Conservation (phyloP, 1,284 basidiomycete species). For the Anthracocystis panici-leucophaei region DNA sequence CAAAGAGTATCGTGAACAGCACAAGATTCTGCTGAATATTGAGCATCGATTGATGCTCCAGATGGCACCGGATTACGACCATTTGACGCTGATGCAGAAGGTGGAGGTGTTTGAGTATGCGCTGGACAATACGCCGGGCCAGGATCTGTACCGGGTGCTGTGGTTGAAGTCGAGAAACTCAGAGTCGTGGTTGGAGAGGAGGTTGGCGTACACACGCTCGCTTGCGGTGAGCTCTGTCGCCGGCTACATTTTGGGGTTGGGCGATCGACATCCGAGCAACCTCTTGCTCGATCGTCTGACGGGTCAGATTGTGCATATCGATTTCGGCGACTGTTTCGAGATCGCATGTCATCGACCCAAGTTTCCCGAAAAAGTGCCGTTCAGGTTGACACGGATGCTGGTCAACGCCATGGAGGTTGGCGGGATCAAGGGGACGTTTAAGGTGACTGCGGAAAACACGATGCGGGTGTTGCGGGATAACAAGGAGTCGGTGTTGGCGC, state of each 20-base stretch:
- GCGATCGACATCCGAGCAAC: slow-evolving; percentile 98
- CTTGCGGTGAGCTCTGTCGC: slow-evolving; percentile 75
- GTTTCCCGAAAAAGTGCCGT: slow-evolving; percentile 98
- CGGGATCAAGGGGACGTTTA: slow-evolving; percentile 97
- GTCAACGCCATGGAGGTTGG: slow-evolving; percentile 98
- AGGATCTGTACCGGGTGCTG: slow-evolving; percentile 96
- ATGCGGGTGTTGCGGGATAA: slow-evolving; percentile 97
- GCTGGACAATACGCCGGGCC: slow-evolving; percentile 96
- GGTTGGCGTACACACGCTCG: slow-evolving; percentile 95
- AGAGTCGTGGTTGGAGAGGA: slow-evolving; percentile 96
- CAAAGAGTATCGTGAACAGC: slow-evolving; percentile 74
- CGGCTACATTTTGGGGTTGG: slow-evolving; percentile 90
- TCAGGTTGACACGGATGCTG: slow-evolving; percentile 97
- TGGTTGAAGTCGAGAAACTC: slow-evolving; percentile 97
- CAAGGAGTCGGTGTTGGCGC: slow-evolving; percentile 97
- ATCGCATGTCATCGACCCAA: slow-evolving; percentile 79
- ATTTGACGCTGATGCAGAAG: slow-evolving; percentile 92
- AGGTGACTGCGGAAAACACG: slow-evolving; percentile 93
- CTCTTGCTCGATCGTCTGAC: slow-evolving; percentile 90
- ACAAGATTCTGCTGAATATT: slow-evolving; percentile 95
- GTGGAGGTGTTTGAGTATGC: slow-evolving; percentile 99
- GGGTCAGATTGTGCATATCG: slow-evolving; percentile 96
- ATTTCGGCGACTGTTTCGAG: slow-evolving; percentile 77
- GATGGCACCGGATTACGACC: slow-evolving; percentile 99
- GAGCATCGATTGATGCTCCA: slow-evolving; percentile 97